Evolutionary conservation across 495 filamentous ascomycete species (phyloP).

Genomic region (Patellaria atrata): DNA sequence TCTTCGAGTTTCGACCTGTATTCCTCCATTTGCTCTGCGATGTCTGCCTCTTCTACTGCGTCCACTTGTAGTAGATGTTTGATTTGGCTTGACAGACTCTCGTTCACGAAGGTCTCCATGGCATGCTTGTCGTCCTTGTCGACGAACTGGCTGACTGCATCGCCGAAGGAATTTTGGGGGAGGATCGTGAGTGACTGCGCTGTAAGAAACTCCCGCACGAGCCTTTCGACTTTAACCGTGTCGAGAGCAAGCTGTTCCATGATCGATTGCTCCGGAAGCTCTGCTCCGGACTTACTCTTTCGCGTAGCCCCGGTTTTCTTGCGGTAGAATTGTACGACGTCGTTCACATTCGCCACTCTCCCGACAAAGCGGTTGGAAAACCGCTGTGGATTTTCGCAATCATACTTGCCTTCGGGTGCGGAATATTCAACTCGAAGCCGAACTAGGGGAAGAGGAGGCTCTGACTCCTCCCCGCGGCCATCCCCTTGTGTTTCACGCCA

Average conservation of each 20-base stretch:
- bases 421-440: constrained; percentile 84
- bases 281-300: constrained; percentile 26
- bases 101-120: constrained; percentile 75
- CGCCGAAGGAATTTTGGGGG: constrained; percentile 78
- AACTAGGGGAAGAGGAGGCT: constrained; percentile 64
- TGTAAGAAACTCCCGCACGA: constrained; percentile 72
- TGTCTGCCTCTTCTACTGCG: constrained; percentile 41
- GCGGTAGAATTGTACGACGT: constrained; percentile 84
- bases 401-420: constrained; percentile 71
- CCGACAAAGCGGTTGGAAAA: constrained; percentile 89
- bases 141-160: constrained; percentile 86
- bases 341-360: constrained; percentile 83
- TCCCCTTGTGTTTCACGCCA: constrained; percentile 60
- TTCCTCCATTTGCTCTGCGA: constrained; percentile 15
- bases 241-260: constrained; percentile 51
- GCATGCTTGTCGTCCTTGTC: constrained; percentile 92
- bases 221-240: constrained; percentile 68
- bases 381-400: constrained; percentile 89
- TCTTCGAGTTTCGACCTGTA: constrained; percentile 21
- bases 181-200: constrained; percentile 81
- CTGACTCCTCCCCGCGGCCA: constrained; percentile 40
- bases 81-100: constrained; percentile 61
- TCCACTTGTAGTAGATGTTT: constrained; percentile 54
- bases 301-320: constrained; percentile 49
- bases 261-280: constrained; percentile 43